Evolutionary conservation across 2,329 filamentous ascomycete genomes (phyloP).

Genomic region (Byssoonygena ceratinophila): DNA sequence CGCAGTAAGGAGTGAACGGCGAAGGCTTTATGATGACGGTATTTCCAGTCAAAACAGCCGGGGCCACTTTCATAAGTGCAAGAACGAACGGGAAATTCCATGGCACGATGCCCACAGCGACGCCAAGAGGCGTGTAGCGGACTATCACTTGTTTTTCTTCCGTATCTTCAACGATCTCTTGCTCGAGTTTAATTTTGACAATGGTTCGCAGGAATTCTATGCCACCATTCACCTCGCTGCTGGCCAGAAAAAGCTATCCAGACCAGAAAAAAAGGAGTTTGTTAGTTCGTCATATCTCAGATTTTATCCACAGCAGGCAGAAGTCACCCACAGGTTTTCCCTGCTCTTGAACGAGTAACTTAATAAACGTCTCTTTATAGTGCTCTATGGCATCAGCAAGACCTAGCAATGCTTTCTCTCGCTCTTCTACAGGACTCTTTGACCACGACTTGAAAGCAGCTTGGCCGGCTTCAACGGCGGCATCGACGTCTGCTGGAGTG

Average conservation of each 20-base stretch:
- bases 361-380: slow-evolving; percentile 29
- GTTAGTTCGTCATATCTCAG: neutral
- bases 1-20: slow-evolving; percentile 45
- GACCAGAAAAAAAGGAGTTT: neutral
- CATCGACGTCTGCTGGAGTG: slow-evolving; percentile 41
- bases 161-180: slow-evolving; percentile 42
- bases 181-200: slow-evolving; percentile 31
- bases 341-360: slow-evolving; percentile 35
- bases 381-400: slow-evolving; percentile 30
- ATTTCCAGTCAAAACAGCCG: slow-evolving; percentile 44
- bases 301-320: neutral
- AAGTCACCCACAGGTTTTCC: slow-evolving; percentile 28
- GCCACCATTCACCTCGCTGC: slow-evolving; percentile 22
- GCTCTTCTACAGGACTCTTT: slow-evolving; percentile 26
- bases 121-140: slow-evolving; percentile 32
- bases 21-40: slow-evolving; percentile 48
- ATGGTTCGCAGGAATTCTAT: slow-evolving; percentile 18
- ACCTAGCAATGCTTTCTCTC: slow-evolving; percentile 25
- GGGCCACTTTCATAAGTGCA: slow-evolving; percentile 42
- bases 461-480: slow-evolving; percentile 41
- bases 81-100: slow-evolving; percentile 46
- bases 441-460: slow-evolving; percentile 42
- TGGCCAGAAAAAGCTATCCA: slow-evolving; percentile 20
- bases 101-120: slow-evolving; percentile 46
- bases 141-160: slow-evolving; percentile 28